Conservation (phyloP, 208 protist species). For the Crithidia acanthocephali region DNA sequence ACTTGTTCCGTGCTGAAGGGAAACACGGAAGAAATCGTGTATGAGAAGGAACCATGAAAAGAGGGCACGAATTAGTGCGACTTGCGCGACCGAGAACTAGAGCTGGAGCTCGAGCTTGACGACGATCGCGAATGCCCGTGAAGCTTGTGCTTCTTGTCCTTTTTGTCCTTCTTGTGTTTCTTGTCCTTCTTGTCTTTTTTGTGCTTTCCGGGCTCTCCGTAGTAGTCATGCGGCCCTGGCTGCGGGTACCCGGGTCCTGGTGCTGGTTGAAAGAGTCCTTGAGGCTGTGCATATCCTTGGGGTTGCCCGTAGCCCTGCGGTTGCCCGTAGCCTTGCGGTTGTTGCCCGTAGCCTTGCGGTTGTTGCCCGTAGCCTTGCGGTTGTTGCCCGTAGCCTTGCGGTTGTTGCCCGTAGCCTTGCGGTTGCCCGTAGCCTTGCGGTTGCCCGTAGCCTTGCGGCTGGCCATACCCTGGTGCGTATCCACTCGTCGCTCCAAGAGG, state of each 20-base stretch:
- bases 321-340: not conserved
- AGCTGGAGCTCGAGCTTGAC: conserved; percentile 18
- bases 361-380: not conserved
- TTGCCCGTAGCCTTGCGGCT: not conserved
- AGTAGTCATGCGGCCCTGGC: not conserved
- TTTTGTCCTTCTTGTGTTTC: conserved; percentile 14
- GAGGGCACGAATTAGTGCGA: conserved; percentile 15
- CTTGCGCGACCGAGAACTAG: conserved; percentile 5
- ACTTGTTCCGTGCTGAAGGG: not conserved
- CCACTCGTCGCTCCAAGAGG: not conserved
- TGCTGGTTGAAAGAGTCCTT: not conserved
- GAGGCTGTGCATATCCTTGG: not conserved
- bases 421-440: not conserved
- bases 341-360: not conserved
- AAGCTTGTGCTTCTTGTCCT: conserved; percentile 27
- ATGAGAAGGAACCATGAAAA: not conserved
- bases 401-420: not conserved
- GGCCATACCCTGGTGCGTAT: not conserved
- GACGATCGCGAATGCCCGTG: conserved; percentile 2
- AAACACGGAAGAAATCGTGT: not conserved
- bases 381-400: not conserved
- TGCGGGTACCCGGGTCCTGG: not conserved
- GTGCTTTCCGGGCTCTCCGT: conserved; percentile 1
- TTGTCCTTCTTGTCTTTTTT: conserved; percentile 14
- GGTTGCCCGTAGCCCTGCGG: not conserved